These are phyloP conservation scores for Westerdykella sp. DNA, from an alignment of 2,329 filamentous ascomycete genomes.

Conservation along the genomic window DNA sequence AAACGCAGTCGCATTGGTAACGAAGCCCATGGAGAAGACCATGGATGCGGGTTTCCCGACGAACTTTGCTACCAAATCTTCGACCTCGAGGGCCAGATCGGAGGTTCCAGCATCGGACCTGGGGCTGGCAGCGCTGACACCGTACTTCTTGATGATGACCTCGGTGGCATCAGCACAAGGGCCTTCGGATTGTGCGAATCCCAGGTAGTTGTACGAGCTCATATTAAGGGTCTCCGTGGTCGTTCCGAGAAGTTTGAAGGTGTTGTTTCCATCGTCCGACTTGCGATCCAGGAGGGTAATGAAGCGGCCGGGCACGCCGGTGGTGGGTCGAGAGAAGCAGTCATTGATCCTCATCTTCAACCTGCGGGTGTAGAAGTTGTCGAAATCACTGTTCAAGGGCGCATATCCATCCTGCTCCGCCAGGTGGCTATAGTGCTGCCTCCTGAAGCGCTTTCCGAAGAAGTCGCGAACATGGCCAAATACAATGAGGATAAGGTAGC, in stretches of 20 bases:
- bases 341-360: constrained; percentile 94
- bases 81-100: constrained; percentile 82
- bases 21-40: constrained; percentile 99
- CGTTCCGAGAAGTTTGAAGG: constrained; percentile 83
- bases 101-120: constrained; percentile 79
- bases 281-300: constrained; percentile 89
- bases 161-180: constrained; percentile 93
- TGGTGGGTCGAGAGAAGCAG: constrained; percentile 87
- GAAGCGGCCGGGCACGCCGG: constrained; percentile 87
- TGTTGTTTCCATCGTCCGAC: constrained; percentile 85
- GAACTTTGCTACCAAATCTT: constrained; percentile 81
- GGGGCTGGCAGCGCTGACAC: constrained; percentile 74
- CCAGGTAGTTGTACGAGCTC: constrained; percentile 99
- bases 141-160: constrained; percentile 75
- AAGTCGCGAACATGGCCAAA: constrained; percentile 95
- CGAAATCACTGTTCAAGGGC: constrained; percentile 94
- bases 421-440: constrained; percentile 79
- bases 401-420: constrained; percentile 83
- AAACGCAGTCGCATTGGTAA: constrained; percentile 90
- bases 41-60: constrained; percentile 92
- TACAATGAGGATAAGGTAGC: constrained; percentile 90
- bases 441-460: constrained; percentile 91
- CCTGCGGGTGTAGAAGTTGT: constrained; percentile 93
- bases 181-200: constrained; percentile 94
- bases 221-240: constrained; percentile 94